phyloP scores from a whole-genome alignment of 441 rosid species.

The Erodium chrysanthum region DNA sequence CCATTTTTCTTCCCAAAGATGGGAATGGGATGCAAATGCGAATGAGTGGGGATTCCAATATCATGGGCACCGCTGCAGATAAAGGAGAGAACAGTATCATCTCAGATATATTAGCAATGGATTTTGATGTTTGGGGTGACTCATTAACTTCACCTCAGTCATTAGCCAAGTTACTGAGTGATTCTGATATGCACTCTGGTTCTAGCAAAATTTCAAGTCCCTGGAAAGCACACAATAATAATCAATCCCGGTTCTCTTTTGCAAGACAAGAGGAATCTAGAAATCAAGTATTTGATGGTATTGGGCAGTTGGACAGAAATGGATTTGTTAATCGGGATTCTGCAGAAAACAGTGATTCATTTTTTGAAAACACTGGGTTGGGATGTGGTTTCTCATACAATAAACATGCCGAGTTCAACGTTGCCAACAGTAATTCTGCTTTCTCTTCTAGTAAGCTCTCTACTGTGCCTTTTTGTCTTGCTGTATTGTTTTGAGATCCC shows the following conservation, averaged over 20 bases:
- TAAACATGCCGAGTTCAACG: constrained; percentile 35
- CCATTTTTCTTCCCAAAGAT: constrained; percentile 34
- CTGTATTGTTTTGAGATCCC: not conserved
- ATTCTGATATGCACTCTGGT: constrained; percentile 40
- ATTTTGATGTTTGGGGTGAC: constrained; percentile 79
- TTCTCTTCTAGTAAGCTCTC: constrained; percentile 45
- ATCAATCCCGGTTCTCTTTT: constrained; percentile 89
- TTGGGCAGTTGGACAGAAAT: constrained; percentile 34
- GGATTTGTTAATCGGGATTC: constrained; percentile 32
- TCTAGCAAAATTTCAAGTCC: constrained; percentile 39
- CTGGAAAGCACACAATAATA: constrained; percentile 47
- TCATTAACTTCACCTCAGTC: constrained; percentile 54
- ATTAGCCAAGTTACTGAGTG: constrained; percentile 52
- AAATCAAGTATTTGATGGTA: constrained; percentile 32
- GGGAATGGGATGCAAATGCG: constrained; percentile 37
- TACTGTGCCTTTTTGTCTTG: constrained; percentile 28
- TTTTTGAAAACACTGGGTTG: constrained; percentile 30
- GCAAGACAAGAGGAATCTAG: constrained; percentile 65
- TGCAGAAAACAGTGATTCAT: constrained; percentile 31
- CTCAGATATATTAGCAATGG: constrained; percentile 68
- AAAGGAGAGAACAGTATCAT: constrained; percentile 62
- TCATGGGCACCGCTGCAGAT: constrained; percentile 26
- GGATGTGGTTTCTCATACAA: constrained; percentile 45
- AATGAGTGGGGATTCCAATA: constrained; percentile 19
- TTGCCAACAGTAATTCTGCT: constrained; percentile 28